Percentiles rank a stretch among this genome's conserved stretches.
These are phyloP conservation scores for Linum tenue DNA, from an alignment of 345 rosid genomes.

Conservation along the genomic window DNA sequence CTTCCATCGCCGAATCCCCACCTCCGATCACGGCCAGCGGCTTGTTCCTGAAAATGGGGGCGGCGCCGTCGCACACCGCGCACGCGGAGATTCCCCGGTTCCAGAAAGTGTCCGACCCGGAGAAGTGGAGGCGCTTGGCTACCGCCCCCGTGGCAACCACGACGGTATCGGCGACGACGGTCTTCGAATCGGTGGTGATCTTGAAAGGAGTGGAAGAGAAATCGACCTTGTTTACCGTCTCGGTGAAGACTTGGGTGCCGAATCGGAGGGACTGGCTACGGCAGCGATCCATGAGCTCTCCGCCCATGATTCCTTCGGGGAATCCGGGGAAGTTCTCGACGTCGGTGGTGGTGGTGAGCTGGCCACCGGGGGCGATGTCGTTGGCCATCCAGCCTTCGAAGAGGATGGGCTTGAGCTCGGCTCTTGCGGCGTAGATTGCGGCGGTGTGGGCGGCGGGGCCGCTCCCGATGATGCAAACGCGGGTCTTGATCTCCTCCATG, in stretches of 20 bases:
- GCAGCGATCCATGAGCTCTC: constrained; percentile 52
- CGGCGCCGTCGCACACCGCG: constrained; percentile 99
- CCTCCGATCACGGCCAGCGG: constrained; percentile 88
- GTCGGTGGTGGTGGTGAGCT: constrained; percentile 89
- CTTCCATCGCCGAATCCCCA: constrained; percentile 99
- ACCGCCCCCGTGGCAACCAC: constrained; percentile 86
- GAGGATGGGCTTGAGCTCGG: constrained; percentile 83
- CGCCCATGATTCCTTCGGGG: constrained; percentile 66
- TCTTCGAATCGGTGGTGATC: constrained; percentile 48
- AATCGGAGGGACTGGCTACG: constrained; percentile 73
- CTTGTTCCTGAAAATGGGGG: constrained; percentile 73
- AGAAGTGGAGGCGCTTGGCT: constrained; percentile 53
- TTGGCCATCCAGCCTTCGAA: constrained; percentile 99
- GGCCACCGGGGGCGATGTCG: constrained; percentile 96
- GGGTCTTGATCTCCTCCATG: constrained; percentile 59
- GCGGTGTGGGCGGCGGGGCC: constrained; percentile 99
- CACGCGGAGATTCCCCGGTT: constrained; percentile 92
- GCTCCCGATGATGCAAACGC: constrained; percentile 83
- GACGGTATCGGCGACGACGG: constrained; percentile 64
- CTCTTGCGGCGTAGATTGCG: constrained; percentile 88
- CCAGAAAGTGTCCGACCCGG: constrained; percentile 73
- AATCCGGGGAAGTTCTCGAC: constrained; percentile 98
- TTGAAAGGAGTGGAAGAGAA: constrained; percentile 56
- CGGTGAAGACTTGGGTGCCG: constrained; percentile 70
- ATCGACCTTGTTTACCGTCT: constrained; percentile 70